Evolutionary conservation across 805 yeast species (phyloP).

Genomic region (Suhomyces pyralidae): DNA sequence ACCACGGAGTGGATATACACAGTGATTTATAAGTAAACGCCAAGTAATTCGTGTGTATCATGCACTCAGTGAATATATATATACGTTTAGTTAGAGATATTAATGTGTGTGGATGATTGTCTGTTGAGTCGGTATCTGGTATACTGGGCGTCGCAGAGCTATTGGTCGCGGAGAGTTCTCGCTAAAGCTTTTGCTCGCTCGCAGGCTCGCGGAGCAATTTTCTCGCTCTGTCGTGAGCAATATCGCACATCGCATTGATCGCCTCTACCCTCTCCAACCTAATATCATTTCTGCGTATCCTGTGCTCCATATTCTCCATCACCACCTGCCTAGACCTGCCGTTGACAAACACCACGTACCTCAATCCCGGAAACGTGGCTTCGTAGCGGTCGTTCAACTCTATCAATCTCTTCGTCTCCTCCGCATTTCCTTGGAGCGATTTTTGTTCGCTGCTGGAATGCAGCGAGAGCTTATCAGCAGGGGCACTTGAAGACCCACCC

Average conservation of each 20-base stretch:
- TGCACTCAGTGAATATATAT: too few relatives aligned
- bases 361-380: slow-evolving; percentile 56
- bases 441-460: slow-evolving; percentile 74
- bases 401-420: slow-evolving; percentile 49
- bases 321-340: slow-evolving; percentile 69
- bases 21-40: too few relatives aligned
- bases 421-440: slow-evolving; percentile 49
- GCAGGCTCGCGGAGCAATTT: slow-evolving; percentile 23
- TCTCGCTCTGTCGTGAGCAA: slow-evolving; percentile 73
- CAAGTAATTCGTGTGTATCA: too few relatives aligned
- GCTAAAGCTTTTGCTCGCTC: not conserved
- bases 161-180: too few relatives aligned
- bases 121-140: too few relatives aligned
- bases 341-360: slow-evolving; percentile 87
- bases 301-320: slow-evolving; percentile 32
- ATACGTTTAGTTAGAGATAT: too few relatives aligned
- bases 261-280: slow-evolving; percentile 61
- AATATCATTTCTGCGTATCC: slow-evolving; percentile 55
- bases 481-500: slow-evolving; percentile 42
- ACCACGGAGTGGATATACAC: too few relatives aligned
- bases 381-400: slow-evolving; percentile 64
- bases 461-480: slow-evolving; percentile 43
- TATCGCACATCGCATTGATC: slow-evolving; percentile 86
- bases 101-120: too few relatives aligned
- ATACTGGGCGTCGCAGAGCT: too few relatives aligned